Evolutionary conservation across 1,139 yeast species (phyloP), one percentile per base, ranked within the genome.

Genomic region (Casaregolazyma lundiana): DNA sequence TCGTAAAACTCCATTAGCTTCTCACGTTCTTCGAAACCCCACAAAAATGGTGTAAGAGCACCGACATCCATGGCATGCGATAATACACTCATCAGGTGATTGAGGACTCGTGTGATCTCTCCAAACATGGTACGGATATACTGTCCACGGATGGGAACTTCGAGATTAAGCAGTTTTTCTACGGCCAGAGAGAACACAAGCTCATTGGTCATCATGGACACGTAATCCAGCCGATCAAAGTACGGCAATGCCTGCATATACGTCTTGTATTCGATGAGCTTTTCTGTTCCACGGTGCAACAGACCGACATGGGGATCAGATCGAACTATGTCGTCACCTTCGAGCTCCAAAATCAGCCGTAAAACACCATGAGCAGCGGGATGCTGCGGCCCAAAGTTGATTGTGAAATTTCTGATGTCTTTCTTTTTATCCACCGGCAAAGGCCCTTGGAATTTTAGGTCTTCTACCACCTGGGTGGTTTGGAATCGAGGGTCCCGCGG

Each of bases 61-160:
- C 96, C 96, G 48, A 87, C 95, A 73, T 87, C 96, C 95, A 87
- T 86, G 61, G 92, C 89, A 68, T 87, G 96, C 45, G 95, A 80
- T 55, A 84, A 71, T 46, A 87, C 83, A 22, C 94, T 84, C 95
- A 87, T 86, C 68, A 86, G 76, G 66, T 87, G 96, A 69, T 87
- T 87, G 63, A 85, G 75, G 47, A 85, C 66, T 65, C 96, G 80
- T 48, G 96, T 87, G 66, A 87, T 83, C 66, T 87, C 96, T 38
- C 92, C 95, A 66, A 86, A 87, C 69, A 87, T 63, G 38, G 95
- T 86, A 66, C 96, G 78, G 59, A 87, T 82, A 69, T 87, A 87
- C 69, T 86, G 81, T 45, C 81, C 95, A 66, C 96, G 79, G 57
- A 82, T 71, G 38, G 96, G 96, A 37, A 87, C 86, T 59, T 87